Evolutionary conservation across 768 basidiomycete species (phyloP).

Genomic region (Boletus fagicola): DNA sequence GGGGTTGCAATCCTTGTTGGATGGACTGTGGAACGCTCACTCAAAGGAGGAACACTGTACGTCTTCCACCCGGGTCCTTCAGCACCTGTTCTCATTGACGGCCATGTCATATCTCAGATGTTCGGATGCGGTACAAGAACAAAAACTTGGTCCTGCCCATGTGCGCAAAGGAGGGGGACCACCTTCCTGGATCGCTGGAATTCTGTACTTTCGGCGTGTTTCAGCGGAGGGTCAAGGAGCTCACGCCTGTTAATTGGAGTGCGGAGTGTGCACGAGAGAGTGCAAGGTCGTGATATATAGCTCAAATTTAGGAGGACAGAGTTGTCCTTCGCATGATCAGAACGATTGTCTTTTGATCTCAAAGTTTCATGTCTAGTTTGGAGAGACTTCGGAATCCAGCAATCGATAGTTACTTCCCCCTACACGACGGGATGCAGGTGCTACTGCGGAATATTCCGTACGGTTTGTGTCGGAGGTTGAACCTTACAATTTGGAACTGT

Average conservation of each 20-base stretch:
- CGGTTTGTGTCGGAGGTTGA: constrained; percentile 14
- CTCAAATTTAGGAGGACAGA: background rate
- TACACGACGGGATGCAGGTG: no score
- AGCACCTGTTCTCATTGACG: background rate
- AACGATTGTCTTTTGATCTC: no score
- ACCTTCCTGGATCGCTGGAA: constrained; percentile 67
- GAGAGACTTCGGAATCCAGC: no score
- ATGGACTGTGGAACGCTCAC: constrained; percentile 35
- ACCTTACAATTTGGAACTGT: constrained; percentile 22
- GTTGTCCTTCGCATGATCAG: background rate
- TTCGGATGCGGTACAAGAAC: constrained; percentile 80
- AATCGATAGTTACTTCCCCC: background rate
- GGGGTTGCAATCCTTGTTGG: constrained; percentile 43
- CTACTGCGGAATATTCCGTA: background rate
- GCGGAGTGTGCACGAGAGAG: constrained; percentile 51
- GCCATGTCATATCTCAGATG: constrained; percentile 35
- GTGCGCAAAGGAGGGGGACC: constrained; percentile 65
- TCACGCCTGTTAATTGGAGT: constrained; percentile 67
- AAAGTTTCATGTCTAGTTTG: no score
- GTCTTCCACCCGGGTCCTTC: constrained; percentile 9
- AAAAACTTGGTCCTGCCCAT: constrained; percentile 58
- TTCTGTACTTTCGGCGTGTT: constrained; percentile 72
- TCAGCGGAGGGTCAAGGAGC: constrained; percentile 54
- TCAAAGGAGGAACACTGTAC: constrained; percentile 43
- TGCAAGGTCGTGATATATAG: background rate